Conservation (phyloP, 768 basidiomycete species). For the Mycena haematopus region DNA sequence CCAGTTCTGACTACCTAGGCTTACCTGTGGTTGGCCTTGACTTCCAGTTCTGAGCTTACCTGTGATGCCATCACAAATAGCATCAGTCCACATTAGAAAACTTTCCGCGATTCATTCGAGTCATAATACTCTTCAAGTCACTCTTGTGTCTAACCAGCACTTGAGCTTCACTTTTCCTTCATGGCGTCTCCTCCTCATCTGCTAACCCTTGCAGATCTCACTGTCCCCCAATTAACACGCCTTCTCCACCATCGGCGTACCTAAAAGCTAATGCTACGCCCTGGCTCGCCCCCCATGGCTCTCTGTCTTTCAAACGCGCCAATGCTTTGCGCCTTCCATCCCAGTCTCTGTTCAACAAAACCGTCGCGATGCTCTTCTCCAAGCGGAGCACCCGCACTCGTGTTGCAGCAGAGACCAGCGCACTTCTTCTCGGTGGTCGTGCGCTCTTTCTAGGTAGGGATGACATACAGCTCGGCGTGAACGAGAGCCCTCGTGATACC, state of each 20-base stretch:
- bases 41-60: too few relatives aligned
- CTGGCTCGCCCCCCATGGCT: constrained; percentile 67
- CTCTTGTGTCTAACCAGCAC: background rate
- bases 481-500: constrained; percentile 85
- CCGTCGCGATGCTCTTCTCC: constrained; percentile 88
- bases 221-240: constrained; percentile 71
- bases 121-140: too few relatives aligned
- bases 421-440: constrained; percentile 81
- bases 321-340: constrained; percentile 63
- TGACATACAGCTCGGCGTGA: constrained; percentile 96
- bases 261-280: constrained; percentile 70
- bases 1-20: too few relatives aligned
- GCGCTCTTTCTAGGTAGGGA: constrained; percentile 88
- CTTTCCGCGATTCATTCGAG: too few relatives aligned
- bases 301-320: constrained; percentile 38
- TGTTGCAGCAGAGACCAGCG: constrained; percentile 84
- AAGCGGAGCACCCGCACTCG: constrained; percentile 95
- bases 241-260: constrained; percentile 67
- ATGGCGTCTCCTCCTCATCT: constrained; percentile 62
- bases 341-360: constrained; percentile 80
- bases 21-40: too few relatives aligned
- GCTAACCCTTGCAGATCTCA: constrained; percentile 89
- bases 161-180: background rate
- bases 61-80: too few relatives aligned
- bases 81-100: too few relatives aligned